Base-by-base conservation (phyloP, 2,329 filamentous ascomycete species). In the Xylaria sp. region DNA sequence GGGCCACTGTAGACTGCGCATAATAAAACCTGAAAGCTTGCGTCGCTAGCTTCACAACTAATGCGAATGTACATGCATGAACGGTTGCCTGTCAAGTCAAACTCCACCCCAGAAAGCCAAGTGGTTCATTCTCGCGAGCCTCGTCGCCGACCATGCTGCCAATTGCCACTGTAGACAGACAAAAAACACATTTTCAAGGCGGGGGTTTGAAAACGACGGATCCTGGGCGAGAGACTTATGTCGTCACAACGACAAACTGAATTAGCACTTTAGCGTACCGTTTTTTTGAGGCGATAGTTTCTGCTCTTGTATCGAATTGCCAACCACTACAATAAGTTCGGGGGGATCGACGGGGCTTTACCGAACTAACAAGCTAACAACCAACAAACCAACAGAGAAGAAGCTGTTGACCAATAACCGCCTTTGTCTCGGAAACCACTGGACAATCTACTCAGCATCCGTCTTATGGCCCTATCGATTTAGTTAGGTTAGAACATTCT, bases 91-190 rank as follows among this genome's bases (percentile, higher is more conserved):
- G 40, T 42, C 40, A 7, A 46, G 51, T 44, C 28, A 58, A 65
- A 68, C 66, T 31, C 44, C 28, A 40, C 46, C 33, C 46, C 58
- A 58, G 28, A 58, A 28, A 51, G 33, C 40, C 28, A 40, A 40
- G 38, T 40, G 13, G 38, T 15, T 15, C 13, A 40, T 40, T 40
- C 49, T 42, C 36, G 6, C 31, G 44, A 64, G 65, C 51, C 62
- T 70, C 68, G 68, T 70, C 62, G 31, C 68, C 68, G 42, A 70
- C 68, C 62, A 49, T 9, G 36, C 31, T 57, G 38, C 56, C 42
- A 68, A 66, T 58, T 46, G 42, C 49, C 62, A 51, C 62, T 63
- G 57, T 48, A 58, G 58, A 62, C 44, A 6, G 28, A 28, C 28
- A 28, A 28, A 6, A 48, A 28, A 38, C 51, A 51, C 49, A 33